Evolutionary conservation across 139 green algal genomes (phyloP).

Genomic region (Zygnema cylindricum): DNA sequence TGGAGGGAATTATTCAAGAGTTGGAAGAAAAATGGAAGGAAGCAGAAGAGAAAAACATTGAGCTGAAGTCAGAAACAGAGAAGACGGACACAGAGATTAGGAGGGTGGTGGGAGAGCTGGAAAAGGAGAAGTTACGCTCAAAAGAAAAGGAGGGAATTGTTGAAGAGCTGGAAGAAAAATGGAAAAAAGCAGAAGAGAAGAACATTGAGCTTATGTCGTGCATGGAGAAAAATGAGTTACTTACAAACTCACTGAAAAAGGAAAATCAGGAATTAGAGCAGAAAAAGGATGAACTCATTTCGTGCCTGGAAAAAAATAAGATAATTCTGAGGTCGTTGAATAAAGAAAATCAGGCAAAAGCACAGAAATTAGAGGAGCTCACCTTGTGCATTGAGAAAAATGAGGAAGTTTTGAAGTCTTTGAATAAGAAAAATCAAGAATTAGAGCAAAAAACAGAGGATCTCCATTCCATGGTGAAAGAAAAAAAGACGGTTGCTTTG

Average conservation of each 20-base stretch:
- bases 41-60: not conserved
- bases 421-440: not conserved
- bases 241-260: too few species aligned
- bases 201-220: too few species aligned
- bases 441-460: too few species aligned
- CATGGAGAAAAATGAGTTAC: too few species aligned
- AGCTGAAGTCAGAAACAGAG: not conserved
- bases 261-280: too few species aligned
- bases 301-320: too few species aligned
- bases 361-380: too few species aligned
- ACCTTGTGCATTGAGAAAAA: not conserved
- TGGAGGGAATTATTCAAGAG: not conserved
- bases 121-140: not conserved
- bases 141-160: not conserved
- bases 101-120: not conserved
- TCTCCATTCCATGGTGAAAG: too few species aligned
- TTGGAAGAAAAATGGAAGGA: not conserved
- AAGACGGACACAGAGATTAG: not conserved
- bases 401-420: not conserved
- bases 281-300: not conserved
- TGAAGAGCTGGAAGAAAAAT: not conserved
- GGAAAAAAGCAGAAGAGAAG: not conserved
- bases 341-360: too few species aligned
- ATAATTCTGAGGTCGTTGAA: too few species aligned
- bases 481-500: too few species aligned